Evolutionary conservation across 1,139 yeast species (phyloP), one percentile per base, ranked within the genome.

Genomic region (Debaryomyces nepalensis): DNA sequence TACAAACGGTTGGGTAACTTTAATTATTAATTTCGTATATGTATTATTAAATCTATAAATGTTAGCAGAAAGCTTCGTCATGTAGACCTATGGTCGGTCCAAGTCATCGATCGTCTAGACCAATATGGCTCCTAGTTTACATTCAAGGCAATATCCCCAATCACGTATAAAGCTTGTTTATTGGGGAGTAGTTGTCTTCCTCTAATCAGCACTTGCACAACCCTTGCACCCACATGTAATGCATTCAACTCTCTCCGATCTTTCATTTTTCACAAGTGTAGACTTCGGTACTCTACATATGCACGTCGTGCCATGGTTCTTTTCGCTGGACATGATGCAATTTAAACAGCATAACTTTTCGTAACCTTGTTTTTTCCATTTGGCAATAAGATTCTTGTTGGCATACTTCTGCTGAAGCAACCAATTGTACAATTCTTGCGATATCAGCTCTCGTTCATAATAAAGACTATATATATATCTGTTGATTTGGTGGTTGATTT

Each of bases 351-450:
- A 90, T 42, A 90, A 66, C 46, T 84, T 79, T 58, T 90, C 97
- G 62, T 90, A 90, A 6, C 97, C 97, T 57, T 81, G 84, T 57
- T 87, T 89, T 62, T 83, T 83, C 97, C 97, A 90, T 61, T 90
- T 90, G 26, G 96, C 95, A 29, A 90, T 87, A 45, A 90, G 67
- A 33, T 80, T 76, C 5, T 72, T 79, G 58, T 90, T 93, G 2
- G 79, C 87, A 52, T 81, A 80, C 43, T 81, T 77, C 54, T 87
- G 83, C 49, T 78, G 76, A 41, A 88, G 55, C 19, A 90, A 67
- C 88, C 93, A 90, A 35, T 82, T 82, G 59, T 88, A 90, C n/a
- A 90, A 68, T 32, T 83, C 84, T 36, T 70, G 65, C 2, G 84
- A 75, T 26, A 90, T 86, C 22, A 83, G 75, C 50, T 84, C 79